A percentile compares a stretch with the other conserved stretches of the same genome.
Evolutionary conservation across 1,284 basidiomycete genomes (phyloP).

Genomic region (Rhodotorula sp.): DNA sequence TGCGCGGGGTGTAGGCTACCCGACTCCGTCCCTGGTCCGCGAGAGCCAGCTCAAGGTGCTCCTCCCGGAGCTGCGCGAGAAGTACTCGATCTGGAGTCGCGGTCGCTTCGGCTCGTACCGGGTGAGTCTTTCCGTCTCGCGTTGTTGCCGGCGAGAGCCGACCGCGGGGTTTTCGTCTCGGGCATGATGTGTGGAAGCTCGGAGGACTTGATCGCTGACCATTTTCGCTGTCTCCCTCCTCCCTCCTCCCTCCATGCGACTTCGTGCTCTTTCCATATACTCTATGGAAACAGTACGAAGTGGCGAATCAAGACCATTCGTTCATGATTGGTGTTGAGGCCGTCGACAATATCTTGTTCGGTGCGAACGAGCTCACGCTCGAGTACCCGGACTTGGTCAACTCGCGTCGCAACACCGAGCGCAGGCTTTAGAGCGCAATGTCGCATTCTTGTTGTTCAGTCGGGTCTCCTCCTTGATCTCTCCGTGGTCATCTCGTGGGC

Average conservation of each 20-base stretch:
- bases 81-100: constrained; percentile 53
- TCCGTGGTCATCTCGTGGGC: not conserved
- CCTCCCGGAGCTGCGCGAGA: constrained; percentile 53
- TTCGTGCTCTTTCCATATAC: not conserved
- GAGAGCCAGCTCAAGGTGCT: constrained; percentile 53
- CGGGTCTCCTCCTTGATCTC: not conserved
- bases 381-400: constrained; percentile 51
- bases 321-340: constrained; percentile 57
- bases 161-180: too few species aligned
- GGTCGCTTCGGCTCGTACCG: constrained; percentile 59
- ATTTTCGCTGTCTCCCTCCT: not conserved
- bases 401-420: constrained; percentile 52
- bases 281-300: constrained; percentile 47
- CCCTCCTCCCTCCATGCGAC: not conserved
- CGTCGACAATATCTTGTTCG: constrained; percentile 54
- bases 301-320: constrained; percentile 57
- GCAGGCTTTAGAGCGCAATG: constrained; percentile 44
- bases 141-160: too few species aligned
- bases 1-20: constrained; percentile 46
- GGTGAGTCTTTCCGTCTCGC: not conserved
- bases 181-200: too few species aligned
- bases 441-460: not conserved
- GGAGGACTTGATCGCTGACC: not conserved
- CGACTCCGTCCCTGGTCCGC: constrained; percentile 54
- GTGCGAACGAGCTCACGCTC: constrained; percentile 53